These are phyloP conservation scores for Arthrinium phaeospermum DNA, from an alignment of 2,329 filamentous ascomycete species.

Conservation along the genomic window DNA sequence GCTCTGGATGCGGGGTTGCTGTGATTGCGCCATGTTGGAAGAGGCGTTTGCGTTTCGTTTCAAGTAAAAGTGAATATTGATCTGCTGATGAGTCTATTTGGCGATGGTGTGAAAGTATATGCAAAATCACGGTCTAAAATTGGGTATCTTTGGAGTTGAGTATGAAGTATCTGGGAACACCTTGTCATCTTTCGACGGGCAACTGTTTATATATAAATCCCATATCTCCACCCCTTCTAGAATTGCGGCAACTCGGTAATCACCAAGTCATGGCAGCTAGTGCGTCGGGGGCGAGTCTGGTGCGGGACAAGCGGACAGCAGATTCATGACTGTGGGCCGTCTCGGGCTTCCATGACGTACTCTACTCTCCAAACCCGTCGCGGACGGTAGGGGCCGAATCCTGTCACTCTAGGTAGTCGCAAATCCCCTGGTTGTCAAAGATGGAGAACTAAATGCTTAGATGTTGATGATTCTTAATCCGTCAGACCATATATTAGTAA, in stretches of 20 bases:
- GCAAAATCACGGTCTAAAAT: not conserved
- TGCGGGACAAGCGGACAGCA: not conserved
- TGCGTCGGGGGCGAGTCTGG: not conserved
- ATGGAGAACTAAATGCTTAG: not conserved
- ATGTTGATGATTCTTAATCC: not conserved
- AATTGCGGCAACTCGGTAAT: not conserved
- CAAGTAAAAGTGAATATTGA: not conserved
- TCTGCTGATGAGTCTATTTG: not conserved
- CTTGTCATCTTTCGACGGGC: not conserved
- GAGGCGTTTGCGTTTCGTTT: not conserved
- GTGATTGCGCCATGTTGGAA: not conserved
- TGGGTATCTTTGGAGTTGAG: not conserved
- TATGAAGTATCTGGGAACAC: not conserved
- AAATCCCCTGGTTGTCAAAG: not conserved
- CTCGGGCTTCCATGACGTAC: not conserved
- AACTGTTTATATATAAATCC: not conserved
- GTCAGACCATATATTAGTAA: not conserved
- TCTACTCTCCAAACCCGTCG: not conserved
- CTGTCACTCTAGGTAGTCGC: not conserved
- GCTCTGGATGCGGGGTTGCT: conserved; percentile 1
- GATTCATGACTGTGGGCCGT: conserved; percentile 1
- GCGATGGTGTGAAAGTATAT: not conserved
- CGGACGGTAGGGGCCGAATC: not conserved
- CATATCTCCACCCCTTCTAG: not conserved
- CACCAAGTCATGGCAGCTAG: not conserved